Percentiles rank a stretch among this genome's conserved stretches.
phyloP scores from a whole-genome alignment of 805 yeast genomes.

The Kuraishia cidri region DNA sequence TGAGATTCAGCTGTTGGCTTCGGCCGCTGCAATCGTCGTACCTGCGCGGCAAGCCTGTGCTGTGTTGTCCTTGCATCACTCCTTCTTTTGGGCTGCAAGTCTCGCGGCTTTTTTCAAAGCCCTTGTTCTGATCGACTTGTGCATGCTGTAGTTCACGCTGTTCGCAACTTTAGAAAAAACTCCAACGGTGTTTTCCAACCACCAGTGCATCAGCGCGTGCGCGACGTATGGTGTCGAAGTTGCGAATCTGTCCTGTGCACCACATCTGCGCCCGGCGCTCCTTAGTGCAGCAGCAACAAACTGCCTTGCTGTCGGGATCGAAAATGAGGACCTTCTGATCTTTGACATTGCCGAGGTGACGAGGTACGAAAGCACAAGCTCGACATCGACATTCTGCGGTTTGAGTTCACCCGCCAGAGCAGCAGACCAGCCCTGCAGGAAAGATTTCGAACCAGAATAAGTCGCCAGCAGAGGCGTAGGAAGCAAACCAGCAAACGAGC shows the following conservation, averaged over 20 bases:
- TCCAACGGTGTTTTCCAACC: conserved; percentile 72
- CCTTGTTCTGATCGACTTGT: conserved; percentile 67
- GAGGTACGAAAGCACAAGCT: conserved; percentile 75
- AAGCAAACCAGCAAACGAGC: conserved; percentile 90
- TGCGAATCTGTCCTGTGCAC: conserved; percentile 86
- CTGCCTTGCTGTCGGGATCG: conserved; percentile 73
- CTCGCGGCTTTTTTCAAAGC: conserved; percentile 68
- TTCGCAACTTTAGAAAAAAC: conserved; percentile 69
- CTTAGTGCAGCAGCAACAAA: conserved; percentile 71
- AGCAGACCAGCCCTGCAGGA: conserved; percentile 86
- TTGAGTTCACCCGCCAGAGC: conserved; percentile 83
- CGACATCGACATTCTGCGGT: conserved; percentile 69
- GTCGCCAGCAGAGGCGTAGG: conserved; percentile 92
- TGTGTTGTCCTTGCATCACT: too few species aligned
- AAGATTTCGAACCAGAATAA: conserved; percentile 94
- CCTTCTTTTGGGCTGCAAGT: conserved; percentile 7
- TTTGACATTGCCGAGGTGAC: conserved; percentile 96
- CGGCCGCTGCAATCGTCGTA: too few species aligned
- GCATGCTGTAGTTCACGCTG: conserved; percentile 63
- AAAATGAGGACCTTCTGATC: conserved; percentile 62
- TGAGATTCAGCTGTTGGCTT: too few species aligned
- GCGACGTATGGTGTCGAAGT: conserved; percentile 90
- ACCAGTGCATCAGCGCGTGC: conserved; percentile 88
- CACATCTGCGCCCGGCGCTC: conserved; percentile 74
- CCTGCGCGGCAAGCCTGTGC: too few species aligned